Base-by-base conservation (phyloP, 495 filamentous ascomycete species). In the Talaromyces borbonicus region DNA sequence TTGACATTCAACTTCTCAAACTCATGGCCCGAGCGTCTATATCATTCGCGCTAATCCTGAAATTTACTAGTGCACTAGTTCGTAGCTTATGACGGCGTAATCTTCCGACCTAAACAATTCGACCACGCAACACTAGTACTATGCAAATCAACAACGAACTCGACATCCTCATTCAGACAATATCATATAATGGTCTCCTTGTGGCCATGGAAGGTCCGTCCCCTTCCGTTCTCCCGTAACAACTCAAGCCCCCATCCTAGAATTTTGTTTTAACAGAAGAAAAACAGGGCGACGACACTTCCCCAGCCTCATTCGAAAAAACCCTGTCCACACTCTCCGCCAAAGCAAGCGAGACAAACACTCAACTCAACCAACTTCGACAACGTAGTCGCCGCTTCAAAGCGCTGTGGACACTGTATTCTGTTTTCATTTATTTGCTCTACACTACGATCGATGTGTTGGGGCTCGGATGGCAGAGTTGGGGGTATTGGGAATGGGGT, bases 261-360 rank as follows among this genome's bases (percentile, higher is more conserved):
- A n/a, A n/a, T n/a, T n/a, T n/a, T n/a, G n/a, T n/a, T n/a, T n/a
- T n/a, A 20, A 16, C 47, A 2, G 27, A 24, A 45, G 24, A 36
- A 41, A 33, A 46, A 12, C 54, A 93, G 87, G 79, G 83, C 64
- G 77, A 87, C 49, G 79, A 85, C 55, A 83, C 77, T 60, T 95
- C 90, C 52, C 84, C 90, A 1, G 90, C 90, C 30, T 84, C 80
- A 4, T 98, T 97, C 55, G 92, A 98, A 63, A 94, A 88, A 66
- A 77, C 83, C 0, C 81, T 98, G 32, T 83, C 85, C 12, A 74
- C 78, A 8, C 76, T 98, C 32, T 80, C 89, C 11, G 69, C 68
- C 22, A 94, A 90, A 68, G 94, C 97, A 57, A 71, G 81, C 12
- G 69, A 78, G 37, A 75, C 80, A 24, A 83, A 79, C 50, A 59